Conservation (phyloP, 441 rosid genomes). For the Biscutella auriculata region DNA sequence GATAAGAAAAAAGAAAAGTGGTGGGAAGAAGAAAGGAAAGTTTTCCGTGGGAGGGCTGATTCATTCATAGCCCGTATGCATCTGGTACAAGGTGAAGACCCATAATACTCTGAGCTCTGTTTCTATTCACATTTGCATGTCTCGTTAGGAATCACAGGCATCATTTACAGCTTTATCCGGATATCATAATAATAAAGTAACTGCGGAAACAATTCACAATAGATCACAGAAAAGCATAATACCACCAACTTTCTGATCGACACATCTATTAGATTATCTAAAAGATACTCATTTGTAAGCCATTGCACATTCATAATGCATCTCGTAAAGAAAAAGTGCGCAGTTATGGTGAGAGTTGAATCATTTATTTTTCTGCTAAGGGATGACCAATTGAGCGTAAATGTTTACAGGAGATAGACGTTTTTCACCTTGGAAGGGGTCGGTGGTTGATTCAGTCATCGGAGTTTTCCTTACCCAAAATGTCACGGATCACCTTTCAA, state of each 20-base stretch:
- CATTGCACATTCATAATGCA: not conserved
- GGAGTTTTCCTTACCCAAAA: slow-evolving; percentile 98
- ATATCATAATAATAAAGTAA: not conserved
- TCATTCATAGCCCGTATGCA: slow-evolving; percentile 97
- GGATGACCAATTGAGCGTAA: not conserved
- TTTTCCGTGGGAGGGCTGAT: slow-evolving; percentile 70
- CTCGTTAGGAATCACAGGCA: not conserved
- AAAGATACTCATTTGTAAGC: not conserved
- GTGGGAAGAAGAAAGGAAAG: slow-evolving; percentile 88
- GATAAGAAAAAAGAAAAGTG: slow-evolving; percentile 49
- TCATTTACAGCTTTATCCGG: slow-evolving; percentile 7
- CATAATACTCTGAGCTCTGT: not conserved
- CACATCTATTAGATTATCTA: not conserved
- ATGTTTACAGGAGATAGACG: slow-evolving; percentile 83
- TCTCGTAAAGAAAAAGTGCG: not conserved
- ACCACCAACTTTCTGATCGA: slow-evolving; percentile 4
- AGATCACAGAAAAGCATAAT: not conserved
- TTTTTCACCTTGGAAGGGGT: slow-evolving; percentile 96
- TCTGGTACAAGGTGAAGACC: slow-evolving; percentile 78
- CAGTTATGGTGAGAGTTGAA: not conserved
- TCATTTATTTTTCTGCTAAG: not conserved
- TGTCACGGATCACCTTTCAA: slow-evolving; percentile 96
- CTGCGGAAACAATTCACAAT: not conserved
- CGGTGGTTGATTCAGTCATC: slow-evolving; percentile 91
- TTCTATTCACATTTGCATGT: not conserved